phyloP scores from a whole-genome alignment of 1,284 basidiomycete genomes.

The Ganoderma sinense region DNA sequence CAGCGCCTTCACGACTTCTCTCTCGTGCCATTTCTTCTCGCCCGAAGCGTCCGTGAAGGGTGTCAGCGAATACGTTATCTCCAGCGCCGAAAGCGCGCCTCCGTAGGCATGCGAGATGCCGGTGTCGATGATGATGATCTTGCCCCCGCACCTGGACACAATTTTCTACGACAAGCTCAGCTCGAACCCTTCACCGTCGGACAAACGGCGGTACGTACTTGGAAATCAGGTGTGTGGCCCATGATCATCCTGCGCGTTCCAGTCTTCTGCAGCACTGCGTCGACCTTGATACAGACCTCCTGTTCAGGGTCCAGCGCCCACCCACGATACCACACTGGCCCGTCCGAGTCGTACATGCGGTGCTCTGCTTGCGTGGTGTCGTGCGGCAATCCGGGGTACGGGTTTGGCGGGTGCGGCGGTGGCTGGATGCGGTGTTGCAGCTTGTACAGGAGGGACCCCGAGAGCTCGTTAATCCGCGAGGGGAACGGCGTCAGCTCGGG shows the following conservation, averaged over 20 bases:
- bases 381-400: slow-evolving; percentile 79
- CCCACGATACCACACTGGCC: slow-evolving; percentile 91
- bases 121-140: slow-evolving; percentile 92
- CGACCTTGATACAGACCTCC: slow-evolving; percentile 74
- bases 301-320: slow-evolving; percentile 82
- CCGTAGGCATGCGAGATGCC: slow-evolving; percentile 94
- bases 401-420: slow-evolving; percentile 81
- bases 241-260: slow-evolving; percentile 89
- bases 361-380: slow-evolving; percentile 72
- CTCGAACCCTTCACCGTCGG: background rate
- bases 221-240: slow-evolving; percentile 94
- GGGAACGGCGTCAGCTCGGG: slow-evolving; percentile 81
- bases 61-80: slow-evolving; percentile 81
- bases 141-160: slow-evolving; percentile 83
- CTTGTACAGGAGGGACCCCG: slow-evolving; percentile 69
- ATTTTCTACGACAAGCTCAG: slow-evolving; percentile 59
- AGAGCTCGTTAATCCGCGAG: slow-evolving; percentile 78
- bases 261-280: slow-evolving; percentile 71
- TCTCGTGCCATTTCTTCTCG: slow-evolving; percentile 69
- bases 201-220: slow-evolving; percentile 47
- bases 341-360: slow-evolving; percentile 77
- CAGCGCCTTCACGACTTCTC: slow-evolving; percentile 81
- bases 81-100: slow-evolving; percentile 87
- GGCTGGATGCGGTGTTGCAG: slow-evolving; percentile 68
- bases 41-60: slow-evolving; percentile 47